These are phyloP conservation scores for Podospora tetraspora DNA, from an alignment of 495 filamentous ascomycete species.

Conservation along the genomic window DNA sequence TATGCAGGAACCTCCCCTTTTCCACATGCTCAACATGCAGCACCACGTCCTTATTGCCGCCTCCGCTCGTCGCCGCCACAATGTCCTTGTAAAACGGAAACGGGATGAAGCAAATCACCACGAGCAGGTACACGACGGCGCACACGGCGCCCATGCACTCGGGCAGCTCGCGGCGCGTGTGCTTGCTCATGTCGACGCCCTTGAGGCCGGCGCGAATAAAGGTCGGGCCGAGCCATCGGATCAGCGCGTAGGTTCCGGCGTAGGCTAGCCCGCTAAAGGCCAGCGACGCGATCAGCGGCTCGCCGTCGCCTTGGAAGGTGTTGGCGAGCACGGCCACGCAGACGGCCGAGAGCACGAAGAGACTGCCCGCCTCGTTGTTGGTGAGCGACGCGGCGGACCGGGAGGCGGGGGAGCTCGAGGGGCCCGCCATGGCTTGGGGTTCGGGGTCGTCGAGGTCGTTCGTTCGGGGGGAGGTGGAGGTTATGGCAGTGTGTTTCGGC, in stretches of 20 bases:
- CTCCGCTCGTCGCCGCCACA: slow-evolving; percentile 89
- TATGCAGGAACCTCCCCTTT: slow-evolving; percentile 73
- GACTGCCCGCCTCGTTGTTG: slow-evolving; percentile 61
- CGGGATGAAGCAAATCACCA: slow-evolving; percentile 85
- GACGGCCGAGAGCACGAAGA: slow-evolving; percentile 61
- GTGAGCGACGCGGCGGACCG: slow-evolving; percentile 47
- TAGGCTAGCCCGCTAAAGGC: slow-evolving; percentile 85
- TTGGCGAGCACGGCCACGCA: slow-evolving; percentile 72
- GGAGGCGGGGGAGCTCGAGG: neutral
- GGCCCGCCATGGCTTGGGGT: neutral
- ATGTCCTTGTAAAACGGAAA: slow-evolving; percentile 99
- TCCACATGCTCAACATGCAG: slow-evolving; percentile 61
- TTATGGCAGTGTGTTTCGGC: neutral
- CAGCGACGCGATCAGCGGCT: slow-evolving; percentile 80
- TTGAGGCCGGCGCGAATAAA: slow-evolving; percentile 88
- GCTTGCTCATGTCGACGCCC: slow-evolving; percentile 85
- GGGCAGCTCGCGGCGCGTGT: slow-evolving; percentile 63
- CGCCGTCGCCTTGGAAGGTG: slow-evolving; percentile 75
- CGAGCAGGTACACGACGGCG: slow-evolving; percentile 83
- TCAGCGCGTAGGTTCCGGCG: slow-evolving; percentile 69
- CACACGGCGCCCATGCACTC: slow-evolving; percentile 98
- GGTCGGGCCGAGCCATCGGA: slow-evolving; percentile 88
- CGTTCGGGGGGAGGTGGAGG: neutral
- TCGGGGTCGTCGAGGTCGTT: neutral
- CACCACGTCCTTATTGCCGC: slow-evolving; percentile 83